phyloP scores from a whole-genome alignment of 768 basidiomycete genomes.

The Favolaschia claudopus region DNA sequence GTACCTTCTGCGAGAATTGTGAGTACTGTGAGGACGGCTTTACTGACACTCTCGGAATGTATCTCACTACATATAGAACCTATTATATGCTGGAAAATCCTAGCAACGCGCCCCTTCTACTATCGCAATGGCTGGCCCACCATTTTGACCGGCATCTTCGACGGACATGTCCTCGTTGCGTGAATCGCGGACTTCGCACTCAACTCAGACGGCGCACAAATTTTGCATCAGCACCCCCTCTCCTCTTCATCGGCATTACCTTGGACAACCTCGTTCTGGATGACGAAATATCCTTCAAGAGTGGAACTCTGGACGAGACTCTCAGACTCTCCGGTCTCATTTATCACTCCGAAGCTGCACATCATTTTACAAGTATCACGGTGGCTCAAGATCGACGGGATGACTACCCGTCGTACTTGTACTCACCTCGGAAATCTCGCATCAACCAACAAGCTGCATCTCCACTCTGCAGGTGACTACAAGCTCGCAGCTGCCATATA shows the following conservation, averaged over 20 bases:
- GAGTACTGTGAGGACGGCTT: neutral
- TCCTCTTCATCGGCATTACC: neutral
- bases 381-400: neutral
- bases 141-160: neutral
- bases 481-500: too few species aligned
- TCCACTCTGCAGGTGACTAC: too few species aligned
- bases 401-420: neutral
- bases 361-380: neutral
- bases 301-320: neutral
- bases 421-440: too few species aligned
- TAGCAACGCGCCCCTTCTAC: neutral
- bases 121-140: neutral
- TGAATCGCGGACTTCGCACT: neutral
- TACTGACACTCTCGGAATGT: neutral
- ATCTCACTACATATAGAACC: neutral
- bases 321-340: neutral
- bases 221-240: neutral
- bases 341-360: neutral
- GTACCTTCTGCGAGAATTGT: neutral
- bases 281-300: neutral
- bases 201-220: neutral
- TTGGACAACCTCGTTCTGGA: neutral
- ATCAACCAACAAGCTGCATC: too few species aligned
- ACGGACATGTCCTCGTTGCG: neutral
- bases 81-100: neutral